These are phyloP conservation scores for Volutella citrinella DNA, from an alignment of 2,329 filamentous ascomycete genomes.

Conservation along the genomic window DNA sequence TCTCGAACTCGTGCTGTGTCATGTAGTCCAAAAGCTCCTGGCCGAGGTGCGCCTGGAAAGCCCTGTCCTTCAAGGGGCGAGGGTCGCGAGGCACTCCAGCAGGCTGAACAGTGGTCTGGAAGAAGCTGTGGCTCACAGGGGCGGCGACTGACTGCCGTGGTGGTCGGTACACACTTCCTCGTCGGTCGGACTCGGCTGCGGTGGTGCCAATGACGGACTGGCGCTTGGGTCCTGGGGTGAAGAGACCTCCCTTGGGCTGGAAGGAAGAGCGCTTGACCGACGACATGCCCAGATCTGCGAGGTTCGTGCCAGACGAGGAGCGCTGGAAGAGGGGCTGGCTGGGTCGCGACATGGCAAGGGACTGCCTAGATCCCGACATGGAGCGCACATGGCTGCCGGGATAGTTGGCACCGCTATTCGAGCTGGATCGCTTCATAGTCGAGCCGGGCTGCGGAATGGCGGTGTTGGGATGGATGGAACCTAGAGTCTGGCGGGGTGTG, in stretches of 20 bases:
- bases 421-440: constrained; percentile 89
- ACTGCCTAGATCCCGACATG: constrained; percentile 78
- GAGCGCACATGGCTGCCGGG: constrained; percentile 73
- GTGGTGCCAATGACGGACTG: constrained; percentile 44
- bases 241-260: constrained; percentile 69
- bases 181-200: constrained; percentile 35
- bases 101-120: constrained; percentile 78
- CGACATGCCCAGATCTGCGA: constrained; percentile 75
- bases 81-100: constrained; percentile 85
- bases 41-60: constrained; percentile 77
- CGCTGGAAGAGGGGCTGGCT: constrained; percentile 85
- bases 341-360: constrained; percentile 78
- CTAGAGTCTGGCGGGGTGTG: constrained; percentile 77
- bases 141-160: constrained; percentile 65
- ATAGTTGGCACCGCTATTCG: constrained; percentile 64
- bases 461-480: constrained; percentile 77
- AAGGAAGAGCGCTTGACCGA: constrained; percentile 82
- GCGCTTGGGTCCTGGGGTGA: constrained; percentile 52
- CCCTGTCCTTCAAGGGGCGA: constrained; percentile 76
- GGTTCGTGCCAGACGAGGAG: constrained; percentile 77
- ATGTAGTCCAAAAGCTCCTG: constrained; percentile 91
- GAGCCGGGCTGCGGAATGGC: constrained; percentile 88
- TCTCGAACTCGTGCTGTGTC: constrained; percentile 90
- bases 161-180: constrained; percentile 79
- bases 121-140: constrained; percentile 81